Conservation (phyloP, 176 grass and related monocot species). For the Alloteropsis semialata region DNA sequence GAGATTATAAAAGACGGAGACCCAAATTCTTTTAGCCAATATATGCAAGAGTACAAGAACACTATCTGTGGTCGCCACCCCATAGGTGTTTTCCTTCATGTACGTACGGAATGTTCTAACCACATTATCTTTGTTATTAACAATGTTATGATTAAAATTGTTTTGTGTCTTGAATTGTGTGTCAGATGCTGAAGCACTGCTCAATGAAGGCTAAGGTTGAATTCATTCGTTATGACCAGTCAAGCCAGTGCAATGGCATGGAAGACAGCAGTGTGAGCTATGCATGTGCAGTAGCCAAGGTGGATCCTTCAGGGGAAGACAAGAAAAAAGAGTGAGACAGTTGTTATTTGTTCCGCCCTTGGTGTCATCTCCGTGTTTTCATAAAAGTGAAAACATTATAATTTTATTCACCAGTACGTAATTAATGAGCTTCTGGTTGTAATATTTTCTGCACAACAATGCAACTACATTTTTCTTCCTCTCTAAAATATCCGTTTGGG, state of each 20-base stretch:
- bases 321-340: background rate
- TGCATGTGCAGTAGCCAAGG: conserved; percentile 72
- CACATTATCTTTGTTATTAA: background rate
- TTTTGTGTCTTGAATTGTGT: background rate
- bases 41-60: conserved; percentile 71
- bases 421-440: too few species aligned
- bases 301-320: conserved; percentile 31
- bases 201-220: conserved; percentile 65
- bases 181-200: conserved; percentile 65
- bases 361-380: too few species aligned
- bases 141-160: too few species aligned
- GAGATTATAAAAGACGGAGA: conserved; percentile 92
- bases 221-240: conserved; percentile 88
- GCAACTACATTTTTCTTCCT: too few species aligned
- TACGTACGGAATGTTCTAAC: conserved; percentile 33
- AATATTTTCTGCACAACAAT: too few species aligned
- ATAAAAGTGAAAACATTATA: too few species aligned
- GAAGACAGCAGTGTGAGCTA: conserved; percentile 88
- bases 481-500: too few species aligned
- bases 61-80: conserved; percentile 94
- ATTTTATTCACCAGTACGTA: too few species aligned
- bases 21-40: conserved; percentile 60
- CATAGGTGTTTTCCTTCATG: conserved; percentile 89
- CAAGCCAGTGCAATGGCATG: conserved; percentile 72
- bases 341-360: background rate